Evolutionary conservation across 495 filamentous ascomycete genomes (phyloP), one percentile per base, ranked within the genome.

Genomic region (Pyrenula massariospora): DNA sequence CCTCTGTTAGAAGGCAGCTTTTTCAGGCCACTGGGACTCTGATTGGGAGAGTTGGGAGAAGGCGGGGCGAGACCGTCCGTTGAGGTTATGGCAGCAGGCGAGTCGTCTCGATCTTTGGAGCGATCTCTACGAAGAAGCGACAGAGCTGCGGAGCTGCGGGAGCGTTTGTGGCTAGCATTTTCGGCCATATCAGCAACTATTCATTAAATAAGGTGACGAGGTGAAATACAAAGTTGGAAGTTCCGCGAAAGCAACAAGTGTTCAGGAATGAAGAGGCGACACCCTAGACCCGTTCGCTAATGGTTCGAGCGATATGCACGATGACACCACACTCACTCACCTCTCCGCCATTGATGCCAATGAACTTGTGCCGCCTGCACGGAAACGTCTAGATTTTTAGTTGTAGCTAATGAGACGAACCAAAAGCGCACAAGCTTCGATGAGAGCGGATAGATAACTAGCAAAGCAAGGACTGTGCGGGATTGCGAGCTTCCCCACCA

Each of bases 101-200:
- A 57, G 22, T 60, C 65, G 11, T 70, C 66, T 24, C 73, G 69
- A 12, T 58, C 56, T 57, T 67, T 77, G 15, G 72, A 72, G 59
- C 72, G 76, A 48, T 78, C 79, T 52, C 78, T 75, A 60, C 73
- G 70, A 21, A 81, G 66, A 24, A 81, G 64, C 52, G 79, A 71
- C 56, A 75, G 73, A 54, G 78, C 77, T 59, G 80, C 59, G 24
- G 71, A 66, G 60, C 77, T 78, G 58, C 71, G 77, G 47, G 78
- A 79, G 60, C 77, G 77, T 65, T 77, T 80, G 60, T 79, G 78
- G 57, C 76, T 79, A 62, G 50, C 8, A 10, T 24, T 52, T 52
- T 52, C 19, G 22, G 50, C n/a, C 50, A 52, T 52, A 24, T 52
- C 22, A 52, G 50, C 5, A 15, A n/a, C n/a, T n/a, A n/a, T n/a